Base-by-base conservation (phyloP, 257 asterid genomes). In the Petunia secreta region DNA sequence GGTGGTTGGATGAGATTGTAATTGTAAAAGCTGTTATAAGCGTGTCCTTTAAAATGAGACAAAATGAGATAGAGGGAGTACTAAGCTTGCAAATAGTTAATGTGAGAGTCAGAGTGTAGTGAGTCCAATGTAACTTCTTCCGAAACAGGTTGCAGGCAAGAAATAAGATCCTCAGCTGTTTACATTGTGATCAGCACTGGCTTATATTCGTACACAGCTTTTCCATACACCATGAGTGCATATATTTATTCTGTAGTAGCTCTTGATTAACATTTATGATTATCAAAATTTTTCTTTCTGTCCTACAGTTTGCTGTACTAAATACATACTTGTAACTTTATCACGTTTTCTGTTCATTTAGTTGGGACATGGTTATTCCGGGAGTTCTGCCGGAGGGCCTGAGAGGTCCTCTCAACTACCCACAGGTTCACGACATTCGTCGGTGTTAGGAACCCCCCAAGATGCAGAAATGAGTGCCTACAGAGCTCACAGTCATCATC, bases 401-500 rank as follows among this genome's bases (percentile, higher is more conserved):
- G 91, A 88, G 54, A 86, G 91, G 77, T 41, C 83, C 63, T 85
- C 85, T 57, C 89, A 86, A 60, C 82, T 78, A 39, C 80, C 88
- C 10, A 82, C 80, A 25, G 84, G 82, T 55, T 85, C 87, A 13
- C 86, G 85, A 25, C 91, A 86, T 63, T 83, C 86, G 4, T 85
- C 84, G 3, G 77, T 89, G 57, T 60, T 90, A 79, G 91, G 92
- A 38, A 87, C 86, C 16, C 81, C 83, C 8, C 94, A 85, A 75
- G 97, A 92, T 69, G 83, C 88, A 10, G 94, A 90, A 77, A 80
- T 80, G 82, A 81, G 93, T 79, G 92, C 91, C 36, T 90, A 84
- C 73, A 87, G 93, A 83, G 81, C 81, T 80, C 95, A 88, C 81
- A 83, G 90, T 63, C 91, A 87, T 80, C 87, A 88, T 57, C 86